Conservation (phyloP, 179 eudicot genomes). For the Camellia oleifera region DNA sequence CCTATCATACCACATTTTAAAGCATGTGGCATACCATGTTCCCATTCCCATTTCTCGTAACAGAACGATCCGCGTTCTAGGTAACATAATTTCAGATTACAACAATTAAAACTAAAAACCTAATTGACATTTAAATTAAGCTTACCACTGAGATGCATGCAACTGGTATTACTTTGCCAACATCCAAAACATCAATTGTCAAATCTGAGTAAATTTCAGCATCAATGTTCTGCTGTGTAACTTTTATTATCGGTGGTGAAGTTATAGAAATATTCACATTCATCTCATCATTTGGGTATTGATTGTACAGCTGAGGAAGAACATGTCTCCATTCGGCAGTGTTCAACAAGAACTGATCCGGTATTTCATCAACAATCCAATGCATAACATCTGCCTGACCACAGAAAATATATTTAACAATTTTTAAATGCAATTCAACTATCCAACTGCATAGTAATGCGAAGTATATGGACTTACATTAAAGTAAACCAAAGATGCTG, state of each 20-base stretch:
- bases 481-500: constrained; percentile 65
- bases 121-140: constrained; percentile 1
- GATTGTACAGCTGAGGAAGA: constrained; percentile 75
- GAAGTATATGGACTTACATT: constrained; percentile 42
- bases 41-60: too few species aligned
- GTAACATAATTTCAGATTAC: too few species aligned
- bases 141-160: constrained; percentile 77
- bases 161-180: constrained; percentile 68
- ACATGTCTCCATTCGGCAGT: constrained; percentile 86
- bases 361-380: constrained; percentile 75
- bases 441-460: not conserved
- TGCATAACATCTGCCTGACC: constrained; percentile 79
- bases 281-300: constrained; percentile 80
- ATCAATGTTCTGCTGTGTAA: constrained; percentile 45
- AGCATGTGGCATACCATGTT: too few species aligned
- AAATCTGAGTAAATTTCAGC: constrained; percentile 46
- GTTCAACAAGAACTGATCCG: constrained; percentile 73
- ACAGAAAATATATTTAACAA: constrained; percentile 13
- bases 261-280: constrained; percentile 67
- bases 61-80: too few species aligned
- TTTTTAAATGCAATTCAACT: not conserved
- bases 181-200: constrained; percentile 67
- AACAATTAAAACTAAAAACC: too few species aligned
- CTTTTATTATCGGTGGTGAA: constrained; percentile 52
- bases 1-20: too few species aligned